Evolutionary conservation across 2,329 filamentous ascomycete genomes (phyloP), one percentile per base, ranked within the genome.

Genomic region (Hypocreales sp.): DNA sequence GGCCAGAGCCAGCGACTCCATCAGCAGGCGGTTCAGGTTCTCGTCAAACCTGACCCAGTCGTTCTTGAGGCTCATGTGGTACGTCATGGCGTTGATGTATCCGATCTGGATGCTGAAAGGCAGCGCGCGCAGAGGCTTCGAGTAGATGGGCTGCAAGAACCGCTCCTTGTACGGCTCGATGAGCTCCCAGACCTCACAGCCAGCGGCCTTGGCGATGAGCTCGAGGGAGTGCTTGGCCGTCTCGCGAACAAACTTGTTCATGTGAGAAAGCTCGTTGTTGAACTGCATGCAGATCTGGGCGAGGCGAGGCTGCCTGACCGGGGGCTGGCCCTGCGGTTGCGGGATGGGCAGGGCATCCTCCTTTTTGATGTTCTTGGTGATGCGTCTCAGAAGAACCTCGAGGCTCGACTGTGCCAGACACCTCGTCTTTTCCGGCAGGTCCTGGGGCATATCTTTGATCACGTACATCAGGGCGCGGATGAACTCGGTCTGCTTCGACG

Each of bases 81-180:
- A 98, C 0, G 83, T 93, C 46, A 98, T 84, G 1, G 90, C 90
- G 48, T 98, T 92, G 40, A 99, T 94, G 46, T 92, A 95, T 4
- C 90, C 92, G 39, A 98, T 98, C 55, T 98, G 92, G 3, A 83
- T 87, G 5, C 82, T 68, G 46, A 98, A 98, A 0, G 90, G 90
- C 34, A 99, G 60, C 1, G 90, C 92, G 34, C 90, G 72, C 13
- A 99, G 56, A 10, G 90, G 90, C 49, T 99, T 99, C 39, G 82
- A 81, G 58, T 90, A 98, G 25, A 99, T 94, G 0, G 86, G 83
- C 33, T 76, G 67, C n/a, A 95, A 61, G 20, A 95, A 67, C 18
- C 83, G 70, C 32, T 95, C 86, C 51, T 90, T 92, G 42, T 92
- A 82, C 1, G 86, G 86, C 37, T 79, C 73, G 21, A 98, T 70